phyloP scores from a whole-genome alignment of 2,329 filamentous ascomycete genomes.

The Dactylonectria estremocensis region DNA sequence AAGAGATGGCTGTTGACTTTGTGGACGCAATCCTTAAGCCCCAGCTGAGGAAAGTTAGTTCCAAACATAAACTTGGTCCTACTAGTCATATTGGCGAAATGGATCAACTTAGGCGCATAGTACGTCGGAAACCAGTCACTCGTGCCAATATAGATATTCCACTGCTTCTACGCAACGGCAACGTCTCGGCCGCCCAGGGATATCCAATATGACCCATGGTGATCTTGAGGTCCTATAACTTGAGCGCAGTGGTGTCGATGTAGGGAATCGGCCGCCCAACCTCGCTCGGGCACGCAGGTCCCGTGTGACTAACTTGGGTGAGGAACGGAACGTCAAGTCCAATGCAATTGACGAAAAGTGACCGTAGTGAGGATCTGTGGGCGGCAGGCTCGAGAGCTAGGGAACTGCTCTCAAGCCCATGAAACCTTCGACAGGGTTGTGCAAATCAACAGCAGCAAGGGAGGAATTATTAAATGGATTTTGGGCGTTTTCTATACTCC shows the following conservation, averaged over 20 bases:
- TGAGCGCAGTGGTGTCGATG: conserved; percentile 30
- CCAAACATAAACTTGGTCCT: conserved; percentile 32
- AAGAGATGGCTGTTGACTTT: conserved; percentile 1
- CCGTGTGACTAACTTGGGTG: conserved; percentile 32
- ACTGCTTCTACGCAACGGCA: conserved; percentile 32
- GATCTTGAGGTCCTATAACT: conserved; percentile 32
- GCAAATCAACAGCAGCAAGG: conserved; percentile 27
- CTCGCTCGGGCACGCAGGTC: conserved; percentile 30
- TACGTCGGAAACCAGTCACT: conserved; percentile 29
- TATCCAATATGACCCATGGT: conserved; percentile 34
- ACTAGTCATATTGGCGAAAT: conserved; percentile 32
- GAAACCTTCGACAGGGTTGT: conserved; percentile 31
- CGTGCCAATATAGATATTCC: conserved; percentile 32
- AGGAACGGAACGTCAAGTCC: conserved; percentile 32
- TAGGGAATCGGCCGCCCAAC: conserved; percentile 34
- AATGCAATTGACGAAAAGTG: conserved; percentile 32
- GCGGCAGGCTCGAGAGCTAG: conserved; percentile 31
- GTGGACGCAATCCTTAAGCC: conserved; percentile 25
- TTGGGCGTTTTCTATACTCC: neutral
- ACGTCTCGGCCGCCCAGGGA: conserved; percentile 30
- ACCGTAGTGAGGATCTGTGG: conserved; percentile 30
- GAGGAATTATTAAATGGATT: conserved; percentile 5
- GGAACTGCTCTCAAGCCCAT: conserved; percentile 28
- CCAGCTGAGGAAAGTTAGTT: conserved; percentile 35
- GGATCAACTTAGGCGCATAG: conserved; percentile 25